Percentiles rank a stretch among this genome's conserved stretches.
phyloP scores from a whole-genome alignment of 129 eudicot species.

The Heracleum sosnowskyi region DNA sequence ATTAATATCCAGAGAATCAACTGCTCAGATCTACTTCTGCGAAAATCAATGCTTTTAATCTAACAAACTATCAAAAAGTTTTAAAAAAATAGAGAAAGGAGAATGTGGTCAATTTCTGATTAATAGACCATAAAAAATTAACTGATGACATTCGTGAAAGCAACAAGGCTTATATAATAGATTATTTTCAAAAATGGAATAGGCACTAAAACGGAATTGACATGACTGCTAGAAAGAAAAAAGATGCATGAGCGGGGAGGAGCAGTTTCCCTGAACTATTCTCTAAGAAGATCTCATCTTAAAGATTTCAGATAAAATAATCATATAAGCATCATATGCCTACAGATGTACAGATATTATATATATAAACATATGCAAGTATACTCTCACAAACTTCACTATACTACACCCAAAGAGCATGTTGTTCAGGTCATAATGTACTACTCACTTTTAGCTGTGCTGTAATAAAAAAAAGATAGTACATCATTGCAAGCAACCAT shows the following conservation, averaged over 20 bases:
- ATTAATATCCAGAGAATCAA: constrained; percentile 4
- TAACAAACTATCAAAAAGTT: no score
- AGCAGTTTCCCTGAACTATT: not conserved
- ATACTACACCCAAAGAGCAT: not conserved
- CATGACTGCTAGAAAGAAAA: not conserved
- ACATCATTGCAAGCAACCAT: not conserved
- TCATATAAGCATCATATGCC: not conserved
- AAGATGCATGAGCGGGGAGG: not conserved
- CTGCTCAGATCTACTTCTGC: not conserved
- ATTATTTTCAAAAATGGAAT: not conserved
- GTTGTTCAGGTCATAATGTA: not conserved
- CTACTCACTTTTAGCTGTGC: not conserved
- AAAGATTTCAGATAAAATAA: no score
- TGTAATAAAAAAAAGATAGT: no score
- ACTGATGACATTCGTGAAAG: not conserved
- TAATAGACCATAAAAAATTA: no score
- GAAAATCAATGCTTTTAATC: no score
- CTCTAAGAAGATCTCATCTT: not conserved
- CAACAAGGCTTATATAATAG: not conserved
- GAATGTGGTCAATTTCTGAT: not conserved
- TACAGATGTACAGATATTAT: no score
- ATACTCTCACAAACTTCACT: no score
- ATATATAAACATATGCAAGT: no score
- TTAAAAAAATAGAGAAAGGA: not conserved
- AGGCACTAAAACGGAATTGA: not conserved